Evolutionary conservation across 768 basidiomycete species (phyloP).

Genomic region (Phaeotremella skinneri): DNA sequence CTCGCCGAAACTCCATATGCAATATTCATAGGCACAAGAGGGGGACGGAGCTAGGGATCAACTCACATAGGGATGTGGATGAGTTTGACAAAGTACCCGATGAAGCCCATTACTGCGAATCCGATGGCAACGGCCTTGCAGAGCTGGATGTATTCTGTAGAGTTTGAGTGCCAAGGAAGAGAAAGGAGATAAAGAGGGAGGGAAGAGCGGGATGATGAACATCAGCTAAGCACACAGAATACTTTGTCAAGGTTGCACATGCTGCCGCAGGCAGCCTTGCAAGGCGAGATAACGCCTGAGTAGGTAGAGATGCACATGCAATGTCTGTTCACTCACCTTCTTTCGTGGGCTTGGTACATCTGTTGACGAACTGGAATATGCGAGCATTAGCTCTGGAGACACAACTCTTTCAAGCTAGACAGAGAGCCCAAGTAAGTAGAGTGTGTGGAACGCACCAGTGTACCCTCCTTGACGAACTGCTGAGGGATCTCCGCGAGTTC

Average conservation of each 20-base stretch:
- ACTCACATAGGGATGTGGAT: slow-evolving; percentile 98
- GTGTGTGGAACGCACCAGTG: slow-evolving; percentile 63
- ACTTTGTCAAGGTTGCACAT: no score
- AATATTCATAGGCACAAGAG: slow-evolving; percentile 1
- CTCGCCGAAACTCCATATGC: slow-evolving; percentile 18
- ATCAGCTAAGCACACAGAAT: no score
- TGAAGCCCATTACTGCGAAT: slow-evolving; percentile 98
- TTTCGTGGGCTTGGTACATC: slow-evolving; percentile 96
- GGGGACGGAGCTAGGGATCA: not conserved
- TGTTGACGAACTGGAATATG: slow-evolving; percentile 74
- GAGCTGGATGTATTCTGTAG: slow-evolving; percentile 93
- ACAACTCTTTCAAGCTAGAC: not conserved
- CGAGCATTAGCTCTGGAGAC: not conserved
- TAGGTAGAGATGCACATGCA: not conserved
- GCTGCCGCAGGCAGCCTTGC: no score
- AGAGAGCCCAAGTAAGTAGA: not conserved
- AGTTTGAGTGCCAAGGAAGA: slow-evolving; percentile 6
- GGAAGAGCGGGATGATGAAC: not conserved
- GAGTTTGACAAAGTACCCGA: slow-evolving; percentile 97
- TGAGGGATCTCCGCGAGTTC: slow-evolving; percentile 90
- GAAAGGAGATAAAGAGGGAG: not conserved
- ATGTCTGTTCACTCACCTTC: slow-evolving; percentile 64
- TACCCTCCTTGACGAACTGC: slow-evolving; percentile 87
- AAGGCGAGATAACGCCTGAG: not conserved
- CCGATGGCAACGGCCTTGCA: slow-evolving; percentile 95